Conservation (phyloP, 495 filamentous ascomycete species). For the Aspergillus hancockii region DNA sequence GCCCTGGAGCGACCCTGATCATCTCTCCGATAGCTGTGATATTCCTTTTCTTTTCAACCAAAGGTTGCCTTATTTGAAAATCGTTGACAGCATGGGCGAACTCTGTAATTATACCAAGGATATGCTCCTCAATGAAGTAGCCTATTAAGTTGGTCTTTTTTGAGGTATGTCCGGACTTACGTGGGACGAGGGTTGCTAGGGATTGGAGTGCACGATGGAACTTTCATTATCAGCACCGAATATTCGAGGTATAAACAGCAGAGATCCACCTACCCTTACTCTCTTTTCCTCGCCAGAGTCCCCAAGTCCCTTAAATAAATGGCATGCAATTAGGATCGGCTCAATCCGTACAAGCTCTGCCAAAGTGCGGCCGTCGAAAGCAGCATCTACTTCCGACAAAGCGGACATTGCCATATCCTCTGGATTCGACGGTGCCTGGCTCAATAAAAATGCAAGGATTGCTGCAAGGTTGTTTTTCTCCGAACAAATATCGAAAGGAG, state of each 20-base stretch:
- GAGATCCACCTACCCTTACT: constrained; percentile 45
- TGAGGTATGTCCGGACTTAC: constrained; percentile 48
- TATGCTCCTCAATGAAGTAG: constrained; percentile 79
- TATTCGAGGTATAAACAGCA: constrained; percentile 1
- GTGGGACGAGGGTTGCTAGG: constrained; percentile 64
- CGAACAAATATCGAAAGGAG: constrained; percentile 57
- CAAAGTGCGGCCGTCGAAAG: constrained; percentile 65
- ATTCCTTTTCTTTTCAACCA: constrained; percentile 71
- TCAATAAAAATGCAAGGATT: constrained; percentile 76
- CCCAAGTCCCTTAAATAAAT: constrained; percentile 80
- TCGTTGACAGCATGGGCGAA: constrained; percentile 83
- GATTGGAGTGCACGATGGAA: constrained; percentile 64
- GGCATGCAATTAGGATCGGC: constrained; percentile 70
- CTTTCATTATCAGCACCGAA: constrained; percentile 40
- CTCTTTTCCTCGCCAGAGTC: constrained; percentile 66
- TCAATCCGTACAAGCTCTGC: constrained; percentile 72
- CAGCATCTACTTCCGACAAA: constrained; percentile 63
- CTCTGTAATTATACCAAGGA: constrained; percentile 83
- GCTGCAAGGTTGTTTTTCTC: constrained; percentile 71
- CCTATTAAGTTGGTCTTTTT: constrained; percentile 62
- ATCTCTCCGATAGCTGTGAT: constrained; percentile 85
- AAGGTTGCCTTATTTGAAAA: constrained; percentile 52
- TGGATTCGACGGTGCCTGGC: constrained; percentile 66
- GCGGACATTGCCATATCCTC: constrained; percentile 68
- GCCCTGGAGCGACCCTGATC: constrained; percentile 68